A percentile compares a stretch with the other conserved stretches of the same genome.
Conservation (phyloP, 2,329 filamentous ascomycete genomes). For the Amauroascus niger region DNA sequence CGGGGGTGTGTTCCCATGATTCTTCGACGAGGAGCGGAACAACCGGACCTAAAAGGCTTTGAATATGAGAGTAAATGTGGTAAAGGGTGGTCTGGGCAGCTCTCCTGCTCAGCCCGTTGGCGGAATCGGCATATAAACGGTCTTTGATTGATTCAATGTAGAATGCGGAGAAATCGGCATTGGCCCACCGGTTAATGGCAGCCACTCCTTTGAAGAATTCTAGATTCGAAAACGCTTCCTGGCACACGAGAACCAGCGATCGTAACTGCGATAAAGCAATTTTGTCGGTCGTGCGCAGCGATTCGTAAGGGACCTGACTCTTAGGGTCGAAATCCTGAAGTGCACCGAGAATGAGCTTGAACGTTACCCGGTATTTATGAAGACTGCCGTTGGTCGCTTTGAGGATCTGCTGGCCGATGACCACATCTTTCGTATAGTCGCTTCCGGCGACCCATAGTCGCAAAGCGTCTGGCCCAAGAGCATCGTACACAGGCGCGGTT, state of each 20-base stretch:
- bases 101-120: slow-evolving; percentile 51
- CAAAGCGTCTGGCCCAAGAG: slow-evolving; percentile 74
- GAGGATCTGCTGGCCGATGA: slow-evolving; percentile 68
- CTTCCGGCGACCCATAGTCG: slow-evolving; percentile 85
- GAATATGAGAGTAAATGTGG: slow-evolving; percentile 59
- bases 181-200: slow-evolving; percentile 69
- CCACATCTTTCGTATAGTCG: slow-evolving; percentile 82
- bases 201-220: slow-evolving; percentile 74
- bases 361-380: slow-evolving; percentile 77
- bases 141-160: slow-evolving; percentile 93
- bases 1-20: slow-evolving; percentile 68
- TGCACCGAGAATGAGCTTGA: slow-evolving; percentile 82
- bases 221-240: slow-evolving; percentile 55
- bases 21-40: slow-evolving; percentile 74
- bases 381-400: slow-evolving; percentile 65
- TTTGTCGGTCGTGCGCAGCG: slow-evolving; percentile 55
- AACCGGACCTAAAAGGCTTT: slow-evolving; percentile 71
- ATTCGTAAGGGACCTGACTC: slow-evolving; percentile 30
- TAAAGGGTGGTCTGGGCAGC: slow-evolving; percentile 49
- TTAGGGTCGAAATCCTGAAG: slow-evolving; percentile 47
- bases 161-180: slow-evolving; percentile 76
- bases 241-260: slow-evolving; percentile 55
- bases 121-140: slow-evolving; percentile 72
- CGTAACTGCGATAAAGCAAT: slow-evolving; percentile 68
- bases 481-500: slow-evolving; percentile 47